Base-by-base conservation (phyloP, 805 yeast genomes). In the Kodamaea laetipori region DNA sequence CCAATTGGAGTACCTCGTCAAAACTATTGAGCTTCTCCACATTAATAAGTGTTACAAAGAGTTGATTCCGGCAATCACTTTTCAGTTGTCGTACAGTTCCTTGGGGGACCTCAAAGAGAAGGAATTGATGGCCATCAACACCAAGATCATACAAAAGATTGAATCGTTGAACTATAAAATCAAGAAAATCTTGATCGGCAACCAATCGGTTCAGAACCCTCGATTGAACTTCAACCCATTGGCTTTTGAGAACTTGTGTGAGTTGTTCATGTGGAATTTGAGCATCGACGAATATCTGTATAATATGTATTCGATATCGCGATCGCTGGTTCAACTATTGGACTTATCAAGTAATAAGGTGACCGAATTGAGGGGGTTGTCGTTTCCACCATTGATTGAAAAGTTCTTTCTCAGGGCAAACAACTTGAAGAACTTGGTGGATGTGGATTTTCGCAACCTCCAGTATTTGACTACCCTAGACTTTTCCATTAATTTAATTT, bases 271-370 rank as follows among this genome's bases (percentile, higher is more conserved):
- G 30, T 47, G 46, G 45, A 53, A 52, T 24, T 36, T 47, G 30
- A 41, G 42, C 24, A 42, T 55, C 12, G 44, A 27, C 27, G 50
- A 49, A 19, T 25, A 27, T 10, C 25, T 37, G 15, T 34, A 40
- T 27, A 21, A 26, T 10, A 17, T 39, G 12, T 17, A 11, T 2
- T 19, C 47, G 6, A 33, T 40, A 5, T 15, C 44, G 16, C 27
- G 28, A 4, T 33, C 44, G 4, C 26, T 21, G n/a, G 13, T 55
- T 7, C 34, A 39, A 17, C 31, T 48, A 1, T 34, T 57, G 11
- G 55, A 54, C 24, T 36, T 57, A 7, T 40, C 47, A 8, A 54
- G 47, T 8, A 57, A 55, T 41, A 31, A 41, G n/a, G 44, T 57
- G 15, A 44, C 53, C 2, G 39, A 40, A 8, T 37, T 56, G 19